Conservation (phyloP, 345 rosid genomes). For the Eucalyptus melliodora region DNA sequence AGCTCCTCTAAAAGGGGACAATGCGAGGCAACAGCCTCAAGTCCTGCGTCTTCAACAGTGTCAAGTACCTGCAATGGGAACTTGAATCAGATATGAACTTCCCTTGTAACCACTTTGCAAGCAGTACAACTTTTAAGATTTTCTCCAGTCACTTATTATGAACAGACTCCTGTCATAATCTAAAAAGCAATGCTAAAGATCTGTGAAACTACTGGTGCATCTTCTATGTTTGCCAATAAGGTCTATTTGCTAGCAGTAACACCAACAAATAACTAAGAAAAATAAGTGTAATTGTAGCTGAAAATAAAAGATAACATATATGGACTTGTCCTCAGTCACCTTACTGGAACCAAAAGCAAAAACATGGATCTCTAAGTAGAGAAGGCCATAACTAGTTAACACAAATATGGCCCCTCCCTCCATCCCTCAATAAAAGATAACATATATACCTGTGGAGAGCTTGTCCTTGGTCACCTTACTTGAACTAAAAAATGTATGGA, state of each 20-base stretch:
- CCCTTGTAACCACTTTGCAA: neutral
- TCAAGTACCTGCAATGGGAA: slow-evolving; percentile 65
- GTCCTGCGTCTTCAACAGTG: slow-evolving; percentile 80
- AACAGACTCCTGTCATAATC: neutral
- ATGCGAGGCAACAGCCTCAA: slow-evolving; percentile 60
- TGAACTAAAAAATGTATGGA: neutral
- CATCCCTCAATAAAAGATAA: neutral
- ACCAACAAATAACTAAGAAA: neutral
- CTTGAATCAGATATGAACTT: neutral
- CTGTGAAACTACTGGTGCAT: neutral
- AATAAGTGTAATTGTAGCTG: neutral
- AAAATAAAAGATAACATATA: neutral
- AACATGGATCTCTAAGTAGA: neutral
- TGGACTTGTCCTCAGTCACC: neutral
- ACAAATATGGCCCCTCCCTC: neutral
- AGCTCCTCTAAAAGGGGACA: slow-evolving; percentile 81
- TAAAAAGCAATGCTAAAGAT: neutral
- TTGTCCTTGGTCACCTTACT: neutral
- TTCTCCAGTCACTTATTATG: neutral
- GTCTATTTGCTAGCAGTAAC: neutral
- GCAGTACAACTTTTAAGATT: neutral
- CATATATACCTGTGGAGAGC: neutral
- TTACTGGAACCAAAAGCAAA: neutral
- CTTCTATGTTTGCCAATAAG: neutral
- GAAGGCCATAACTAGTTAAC: neutral